These are phyloP conservation scores for Xylariaceae sp. DNA, from an alignment of 2,329 filamentous ascomycete species.

Conservation along the genomic window DNA sequence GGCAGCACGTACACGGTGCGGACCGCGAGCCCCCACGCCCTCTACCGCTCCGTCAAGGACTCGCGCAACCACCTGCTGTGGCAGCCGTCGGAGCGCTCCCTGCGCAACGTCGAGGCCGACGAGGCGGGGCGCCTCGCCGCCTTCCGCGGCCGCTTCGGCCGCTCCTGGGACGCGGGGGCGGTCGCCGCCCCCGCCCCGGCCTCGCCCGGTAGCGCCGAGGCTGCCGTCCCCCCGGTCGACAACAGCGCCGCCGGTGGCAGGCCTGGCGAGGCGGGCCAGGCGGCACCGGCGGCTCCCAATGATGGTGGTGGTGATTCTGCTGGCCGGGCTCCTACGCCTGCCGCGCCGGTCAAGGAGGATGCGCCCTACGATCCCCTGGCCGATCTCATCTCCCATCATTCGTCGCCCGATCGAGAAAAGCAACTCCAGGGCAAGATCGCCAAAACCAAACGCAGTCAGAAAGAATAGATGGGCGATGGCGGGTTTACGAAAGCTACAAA, in stretches of 20 bases:
- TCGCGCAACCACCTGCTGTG: slow-evolving; percentile 82
- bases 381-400: too few relatives aligned
- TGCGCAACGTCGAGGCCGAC: slow-evolving; percentile 87
- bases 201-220: too few relatives aligned
- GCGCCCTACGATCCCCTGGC: slow-evolving; percentile 33
- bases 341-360: slow-evolving; percentile 17
- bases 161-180: slow-evolving; percentile 61
- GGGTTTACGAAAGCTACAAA: too few relatives aligned
- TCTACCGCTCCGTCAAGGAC: slow-evolving; percentile 65
- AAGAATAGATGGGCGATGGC: too few relatives aligned
- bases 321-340: slow-evolving; percentile 10
- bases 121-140: slow-evolving; percentile 84
- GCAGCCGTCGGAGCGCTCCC: slow-evolving; percentile 76
- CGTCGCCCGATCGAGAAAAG: too few relatives aligned
- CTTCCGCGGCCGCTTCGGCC: slow-evolving; percentile 78
- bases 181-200: slow-evolving; percentile 24
- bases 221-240: too few relatives aligned
- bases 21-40: slow-evolving; percentile 61
- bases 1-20: slow-evolving; percentile 76
- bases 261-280: too few relatives aligned
- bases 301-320: too few relatives aligned
- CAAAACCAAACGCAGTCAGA: too few relatives aligned
- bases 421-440: too few relatives aligned
- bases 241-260: too few relatives aligned
- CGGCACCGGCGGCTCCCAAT: too few relatives aligned